Base-by-base conservation (phyloP, 2,329 filamentous ascomycete species). In the Coniella lustricola region DNA sequence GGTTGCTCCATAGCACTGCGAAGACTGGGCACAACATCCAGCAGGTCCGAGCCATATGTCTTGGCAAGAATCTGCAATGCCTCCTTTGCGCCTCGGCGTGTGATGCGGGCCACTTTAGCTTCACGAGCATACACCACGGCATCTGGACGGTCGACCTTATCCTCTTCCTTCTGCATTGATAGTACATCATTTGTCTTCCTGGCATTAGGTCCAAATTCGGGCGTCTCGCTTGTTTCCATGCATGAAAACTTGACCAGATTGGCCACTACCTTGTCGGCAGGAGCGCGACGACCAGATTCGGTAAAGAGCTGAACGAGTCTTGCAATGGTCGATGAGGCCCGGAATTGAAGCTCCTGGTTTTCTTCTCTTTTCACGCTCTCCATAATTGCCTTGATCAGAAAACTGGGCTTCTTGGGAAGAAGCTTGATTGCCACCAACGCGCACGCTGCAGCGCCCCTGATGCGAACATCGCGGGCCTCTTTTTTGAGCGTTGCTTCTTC, bases 231-330 rank as follows among this genome's bases (percentile, higher is more conserved):
- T 1, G 94, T 95, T 63, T 98, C 93, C 60, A 96, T 89, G 61
- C 93, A 98, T 55, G 90, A 95, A 67, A 96, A 98, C 62, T 96
- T 97, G 69, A 95, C 88, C 45, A 98, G 68, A 61, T 98, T 98
- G 40, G 87, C 84, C 22, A 97, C 90, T 13, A 98, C 87, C 69
- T 98, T 98, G 64, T 96, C 90, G 14, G 93, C 90, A 12, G 94
- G 89, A 14, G 84, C 89, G 49, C 84, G 79, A 53, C 91, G 86
- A 34, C 88, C 85, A 48, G 82, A 81, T 36, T 82, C 79, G 3
- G 89, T 90, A 59, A 97, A 93, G 18, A 93, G 75, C 56, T 87
- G 83, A n/a, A 98, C 84, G 17, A 97, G 80, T 34, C 78, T 79
- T 5, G 90, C 88, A 45, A 98, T 86, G 3, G 90, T 90, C 13